A percentile compares a stretch with the other conserved stretches of the same genome.
phyloP scores from a whole-genome alignment of 371 early-diverging fungal species.

The Mycotypha africana region DNA sequence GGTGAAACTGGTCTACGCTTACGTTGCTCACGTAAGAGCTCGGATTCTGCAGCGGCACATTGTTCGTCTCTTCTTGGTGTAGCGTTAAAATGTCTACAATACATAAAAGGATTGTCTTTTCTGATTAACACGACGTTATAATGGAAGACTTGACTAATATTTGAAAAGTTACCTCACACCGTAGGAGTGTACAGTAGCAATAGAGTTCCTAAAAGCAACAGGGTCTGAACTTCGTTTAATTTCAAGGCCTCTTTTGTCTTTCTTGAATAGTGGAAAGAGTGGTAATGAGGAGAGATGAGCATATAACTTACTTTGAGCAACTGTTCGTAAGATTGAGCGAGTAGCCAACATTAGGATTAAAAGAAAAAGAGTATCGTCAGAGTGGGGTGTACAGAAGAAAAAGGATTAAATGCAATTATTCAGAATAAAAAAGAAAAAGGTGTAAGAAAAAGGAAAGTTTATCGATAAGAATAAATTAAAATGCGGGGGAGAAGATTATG shows the following conservation, averaged over 20 bases:
- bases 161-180: constrained; percentile 29
- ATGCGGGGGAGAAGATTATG: no score
- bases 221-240: constrained; percentile 22
- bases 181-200: constrained; percentile 23
- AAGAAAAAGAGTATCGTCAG: no score
- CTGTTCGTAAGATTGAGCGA: constrained; percentile 38
- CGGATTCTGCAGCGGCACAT: constrained; percentile 47
- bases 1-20: constrained; percentile 81
- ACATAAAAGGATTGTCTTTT: neutral
- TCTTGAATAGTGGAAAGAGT: neutral
- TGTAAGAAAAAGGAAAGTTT: no score
- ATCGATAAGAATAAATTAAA: no score
- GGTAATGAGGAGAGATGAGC: neutral
- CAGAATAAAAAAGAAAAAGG: no score
- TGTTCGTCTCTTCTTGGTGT: constrained; percentile 26
- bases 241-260: no score
- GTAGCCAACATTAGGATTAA: constrained; percentile 39
- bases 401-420: no score
- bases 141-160: neutral
- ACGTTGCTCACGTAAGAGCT: constrained; percentile 55
- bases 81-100: constrained; percentile 37
- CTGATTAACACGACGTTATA: neutral
- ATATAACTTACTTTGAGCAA: constrained; percentile 36
- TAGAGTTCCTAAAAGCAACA: constrained; percentile 29
- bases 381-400: constrained; percentile 23